Evolutionary conservation across 768 basidiomycete genomes (phyloP).

Genomic region (Pseudohyphozyma bogoriensis): DNA sequence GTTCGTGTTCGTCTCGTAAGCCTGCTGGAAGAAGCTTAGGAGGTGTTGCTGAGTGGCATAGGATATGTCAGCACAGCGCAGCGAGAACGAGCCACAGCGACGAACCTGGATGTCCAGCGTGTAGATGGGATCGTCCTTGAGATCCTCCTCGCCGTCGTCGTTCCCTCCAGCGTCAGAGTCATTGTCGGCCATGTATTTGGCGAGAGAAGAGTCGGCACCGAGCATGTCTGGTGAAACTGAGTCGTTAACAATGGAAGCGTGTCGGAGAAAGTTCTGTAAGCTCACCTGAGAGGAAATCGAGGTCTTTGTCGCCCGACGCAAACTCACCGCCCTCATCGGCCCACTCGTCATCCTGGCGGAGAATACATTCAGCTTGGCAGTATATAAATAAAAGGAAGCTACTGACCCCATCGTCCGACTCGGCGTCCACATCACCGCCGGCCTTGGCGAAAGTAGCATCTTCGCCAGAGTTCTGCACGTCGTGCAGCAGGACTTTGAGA

Average conservation of each 20-base stretch:
- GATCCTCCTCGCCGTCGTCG: conserved; percentile 63
- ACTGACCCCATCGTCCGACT: conserved; percentile 52
- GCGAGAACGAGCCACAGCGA: not conserved
- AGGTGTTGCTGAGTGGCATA: conserved; percentile 35
- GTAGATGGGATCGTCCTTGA: conserved; percentile 73
- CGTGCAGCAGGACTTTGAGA: conserved; percentile 75
- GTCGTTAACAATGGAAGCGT: not conserved
- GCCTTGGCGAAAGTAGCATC: conserved; percentile 45
- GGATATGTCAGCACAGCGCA: too few species aligned
- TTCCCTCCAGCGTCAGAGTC: conserved; percentile 41
- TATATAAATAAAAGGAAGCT: conserved; percentile 5
- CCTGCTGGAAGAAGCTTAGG: conserved; percentile 33
- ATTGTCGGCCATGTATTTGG: conserved; percentile 67
- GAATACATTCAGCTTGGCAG: conserved; percentile 10
- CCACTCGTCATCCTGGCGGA: conserved; percentile 75
- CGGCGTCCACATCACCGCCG: conserved; percentile 43
- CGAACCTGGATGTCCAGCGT: conserved; percentile 67
- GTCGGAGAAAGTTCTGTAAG: not conserved
- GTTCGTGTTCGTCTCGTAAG: conserved; percentile 37
- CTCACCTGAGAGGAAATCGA: conserved; percentile 57
- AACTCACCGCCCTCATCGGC: conserved; percentile 67
- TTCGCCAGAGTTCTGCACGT: conserved; percentile 62
- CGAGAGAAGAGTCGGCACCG: conserved; percentile 58
- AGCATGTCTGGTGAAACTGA: conserved; percentile 49
- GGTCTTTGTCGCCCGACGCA: conserved; percentile 55